Evolutionary conservation across 2,329 filamentous ascomycete genomes (phyloP), one percentile per base, ranked within the genome.

Genomic region (Aspergillus vadensis): DNA sequence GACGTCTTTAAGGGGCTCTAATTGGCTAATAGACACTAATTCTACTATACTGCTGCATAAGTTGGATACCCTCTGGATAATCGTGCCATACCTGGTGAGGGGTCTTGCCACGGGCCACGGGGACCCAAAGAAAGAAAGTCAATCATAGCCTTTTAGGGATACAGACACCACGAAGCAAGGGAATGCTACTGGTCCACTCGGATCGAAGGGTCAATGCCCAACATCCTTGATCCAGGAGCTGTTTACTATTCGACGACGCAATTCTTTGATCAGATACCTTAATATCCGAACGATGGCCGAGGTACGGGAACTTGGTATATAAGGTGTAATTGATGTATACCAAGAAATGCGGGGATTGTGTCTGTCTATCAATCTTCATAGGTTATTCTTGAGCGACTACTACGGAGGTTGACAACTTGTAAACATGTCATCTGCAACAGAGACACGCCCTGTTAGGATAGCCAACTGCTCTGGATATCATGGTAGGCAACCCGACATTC

Each of bases 381-480:
- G 41, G 14, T 1, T 12, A 14, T 10, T 15, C n/a, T 23, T 1
- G 3, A 44, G 10, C 5, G 55, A 41, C 52, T 38, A 48, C 23
- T 9, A 25, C 25, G 2, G 25, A 5, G 21, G 9, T 49, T 8
- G 2, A n/a, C 7, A 8, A 3, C 32, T 17, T 30, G 6, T 17
- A n/a, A 12, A 14, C 27, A 38, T 54, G 51, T 17, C 38, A 1
- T 14, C 15, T n/a, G 21, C 3, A 2, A 19, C 15, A 12, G 14
- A 41, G 38, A 60, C 32, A 30, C 69, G 73, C 10, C 70, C 73
- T 4, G 70, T 72, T 14, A 65, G 66, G 19, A 68, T 76, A 5
- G 74, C 73, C 21, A 76, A 76, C 54, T 75, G 72, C 58, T 76
- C 72, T n/a, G 72, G 73, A 1, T 74, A 65, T 52, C 61, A 69